Conservation (phyloP, 1,284 basidiomycete species). For the Cutaneotrichosporon dermatis region DNA sequence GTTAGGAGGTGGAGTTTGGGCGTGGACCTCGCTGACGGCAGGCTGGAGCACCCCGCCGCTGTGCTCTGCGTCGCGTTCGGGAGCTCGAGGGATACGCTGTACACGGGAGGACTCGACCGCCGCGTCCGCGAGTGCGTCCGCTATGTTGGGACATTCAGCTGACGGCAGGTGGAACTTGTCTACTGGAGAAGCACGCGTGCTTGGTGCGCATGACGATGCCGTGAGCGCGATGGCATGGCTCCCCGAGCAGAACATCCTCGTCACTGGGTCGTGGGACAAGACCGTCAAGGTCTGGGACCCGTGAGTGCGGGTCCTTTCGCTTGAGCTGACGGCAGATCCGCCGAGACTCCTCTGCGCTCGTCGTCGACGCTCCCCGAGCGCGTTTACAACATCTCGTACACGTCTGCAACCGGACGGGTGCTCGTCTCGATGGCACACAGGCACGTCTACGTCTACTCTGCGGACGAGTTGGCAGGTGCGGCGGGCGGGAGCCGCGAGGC, state of each 20-base stretch:
- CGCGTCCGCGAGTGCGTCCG: conserved; percentile 54
- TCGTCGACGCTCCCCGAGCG: conserved; percentile 71
- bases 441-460: conserved; percentile 79
- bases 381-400: conserved; percentile 65
- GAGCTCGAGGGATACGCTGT: conserved; percentile 42
- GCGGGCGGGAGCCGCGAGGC: conserved; percentile 56
- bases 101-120: conserved; percentile 50
- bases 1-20: not conserved
- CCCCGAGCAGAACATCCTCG: conserved; percentile 54
- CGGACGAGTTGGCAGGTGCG: conserved; percentile 59
- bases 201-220: conserved; percentile 51
- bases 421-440: conserved; percentile 88
- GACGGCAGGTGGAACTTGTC: conserved; percentile 51
- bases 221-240: conserved; percentile 49
- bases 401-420: conserved; percentile 53
- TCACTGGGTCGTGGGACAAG: conserved; percentile 88
- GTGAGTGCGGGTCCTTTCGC: conserved; percentile 43
- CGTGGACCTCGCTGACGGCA: conserved; percentile 25
- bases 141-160: too few species aligned
- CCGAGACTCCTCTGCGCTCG: conserved; percentile 56
- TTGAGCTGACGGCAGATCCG: conserved; percentile 21
- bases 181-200: conserved; percentile 46
- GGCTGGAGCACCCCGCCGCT: conserved; percentile 43
- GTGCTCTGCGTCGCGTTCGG: conserved; percentile 49
- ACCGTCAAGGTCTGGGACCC: conserved; percentile 84